Evolutionary conservation across 2,329 filamentous ascomycete species (phyloP).

Genomic region (Microdochium trichocladiopsis): DNA sequence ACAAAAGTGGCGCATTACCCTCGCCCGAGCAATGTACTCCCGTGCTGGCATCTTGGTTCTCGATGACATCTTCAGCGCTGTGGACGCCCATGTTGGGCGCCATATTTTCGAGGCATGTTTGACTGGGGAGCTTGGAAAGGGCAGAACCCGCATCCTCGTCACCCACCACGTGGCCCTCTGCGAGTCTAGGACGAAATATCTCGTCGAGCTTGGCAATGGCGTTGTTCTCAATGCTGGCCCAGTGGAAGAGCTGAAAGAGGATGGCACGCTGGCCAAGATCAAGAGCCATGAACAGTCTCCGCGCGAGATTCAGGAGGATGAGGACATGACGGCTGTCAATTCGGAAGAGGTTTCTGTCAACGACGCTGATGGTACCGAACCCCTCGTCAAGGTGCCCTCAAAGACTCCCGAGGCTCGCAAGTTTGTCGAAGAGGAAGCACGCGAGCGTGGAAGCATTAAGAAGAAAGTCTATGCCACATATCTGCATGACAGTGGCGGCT

Average conservation of each 20-base stretch:
- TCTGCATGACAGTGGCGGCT: slow-evolving; percentile 58
- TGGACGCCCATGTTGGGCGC: slow-evolving; percentile 74
- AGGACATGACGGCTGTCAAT: slow-evolving; percentile 45
- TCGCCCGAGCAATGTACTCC: slow-evolving; percentile 75
- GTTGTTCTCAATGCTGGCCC: slow-evolving; percentile 56
- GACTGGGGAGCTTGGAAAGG: slow-evolving; percentile 60
- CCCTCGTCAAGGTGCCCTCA: slow-evolving; percentile 41
- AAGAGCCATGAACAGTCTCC: slow-evolving; percentile 45
- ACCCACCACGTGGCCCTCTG: slow-evolving; percentile 74
- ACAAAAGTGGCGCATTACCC: slow-evolving; percentile 75
- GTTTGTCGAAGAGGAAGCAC: slow-evolving; percentile 70
- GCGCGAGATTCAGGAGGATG: slow-evolving; percentile 39
- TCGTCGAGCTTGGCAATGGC: slow-evolving; percentile 67
- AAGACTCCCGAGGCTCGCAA: slow-evolving; percentile 48
- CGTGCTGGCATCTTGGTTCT: slow-evolving; percentile 68
- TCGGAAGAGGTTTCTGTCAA: slow-evolving; percentile 40
- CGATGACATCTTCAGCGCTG: slow-evolving; percentile 78
- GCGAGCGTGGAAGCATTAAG: slow-evolving; percentile 64
- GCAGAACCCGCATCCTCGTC: slow-evolving; percentile 69
- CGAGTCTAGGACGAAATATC: slow-evolving; percentile 63
- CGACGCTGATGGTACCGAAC: slow-evolving; percentile 30
- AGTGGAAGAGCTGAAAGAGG: slow-evolving; percentile 54
- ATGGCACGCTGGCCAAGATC: slow-evolving; percentile 49
- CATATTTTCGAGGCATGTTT: slow-evolving; percentile 74
- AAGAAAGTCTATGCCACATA: slow-evolving; percentile 61